Evolutionary conservation across 2,329 filamentous ascomycete species (phyloP), one percentile per base, ranked within the genome.

Genomic region (Hymenoscyphus salicellus): DNA sequence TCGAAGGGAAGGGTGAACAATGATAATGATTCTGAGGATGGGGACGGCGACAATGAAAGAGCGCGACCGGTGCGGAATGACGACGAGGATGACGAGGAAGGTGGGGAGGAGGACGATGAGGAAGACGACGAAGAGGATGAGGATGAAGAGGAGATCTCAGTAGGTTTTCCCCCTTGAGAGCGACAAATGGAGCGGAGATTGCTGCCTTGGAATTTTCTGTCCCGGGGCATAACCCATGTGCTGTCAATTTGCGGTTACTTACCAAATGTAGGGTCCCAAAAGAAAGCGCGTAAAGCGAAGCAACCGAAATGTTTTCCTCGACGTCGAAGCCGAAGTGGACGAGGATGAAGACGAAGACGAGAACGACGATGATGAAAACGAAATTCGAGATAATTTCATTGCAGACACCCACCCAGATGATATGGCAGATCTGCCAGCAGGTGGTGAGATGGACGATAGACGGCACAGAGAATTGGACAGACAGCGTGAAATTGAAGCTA

Each of bases 241-340:
- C 14, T 30, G n/a, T 14, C 30, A 61, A 61, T 23, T 26, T 46
- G n/a, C n/a, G 56, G 11, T 36, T 32, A 20, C 79, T 65, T 73
- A 78, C 32, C 30, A 38, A 30, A 10, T 55, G 33, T 71, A 88
- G 84, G 84, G 83, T 64, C 86, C 92, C 74, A 91, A 91, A 63
- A 86, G 90, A 72, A 98, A 98, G 78, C 90, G 93, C 64, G 60
- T 61, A 17, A 79, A 83, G 74, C 89, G 88, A 77, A 87, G 90
- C 69, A 85, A 85, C 69, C 87, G 92, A 68, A 91, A 92, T 72
- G 89, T 90, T 74, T 97, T 97, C 86, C 88, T 99, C 79, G 95
- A 99, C 87, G 92, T 94, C 74, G 95, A 99, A 83, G 95, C 95
- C 77, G 95, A 97, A 79, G 95, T 99, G 71, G 95, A 98, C 75